Percentiles rank a stretch among this genome's conserved stretches.
These are phyloP conservation scores for Picea sitchensis DNA, from an alignment of 75 land plant species.

Conservation along the genomic window DNA sequence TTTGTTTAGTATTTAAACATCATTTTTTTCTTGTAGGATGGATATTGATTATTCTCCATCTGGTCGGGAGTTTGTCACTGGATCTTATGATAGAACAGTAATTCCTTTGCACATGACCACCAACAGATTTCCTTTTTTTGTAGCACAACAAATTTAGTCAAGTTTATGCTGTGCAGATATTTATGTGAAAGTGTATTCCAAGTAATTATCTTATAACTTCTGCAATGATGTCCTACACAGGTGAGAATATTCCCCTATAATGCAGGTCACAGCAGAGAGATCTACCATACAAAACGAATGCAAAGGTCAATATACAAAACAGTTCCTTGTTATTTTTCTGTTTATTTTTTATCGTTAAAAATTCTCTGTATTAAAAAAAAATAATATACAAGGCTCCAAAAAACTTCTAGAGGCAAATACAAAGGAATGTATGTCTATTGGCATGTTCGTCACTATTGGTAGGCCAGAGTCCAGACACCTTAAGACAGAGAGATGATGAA, in stretches of 20 bases:
- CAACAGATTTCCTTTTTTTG: background rate
- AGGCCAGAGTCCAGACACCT: too few relatives aligned
- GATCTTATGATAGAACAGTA: conserved; percentile 97
- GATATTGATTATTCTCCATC: conserved; percentile 93
- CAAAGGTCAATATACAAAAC: conserved; percentile 48
- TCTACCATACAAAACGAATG: conserved; percentile 96
- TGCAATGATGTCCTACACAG: conserved; percentile 29
- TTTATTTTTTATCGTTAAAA: too few relatives aligned
- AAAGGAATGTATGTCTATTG: too few relatives aligned
- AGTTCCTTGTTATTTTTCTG: too few relatives aligned
- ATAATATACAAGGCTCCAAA: too few relatives aligned
- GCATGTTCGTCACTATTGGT: too few relatives aligned
- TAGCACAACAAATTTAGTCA: background rate
- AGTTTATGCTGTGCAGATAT: background rate
- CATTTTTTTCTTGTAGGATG: conserved; percentile 47
- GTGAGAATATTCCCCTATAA: conserved; percentile 85
- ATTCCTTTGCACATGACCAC: conserved; percentile 14
- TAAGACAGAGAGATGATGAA: too few relatives aligned
- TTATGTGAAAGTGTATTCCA: background rate
- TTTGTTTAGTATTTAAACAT: background rate
- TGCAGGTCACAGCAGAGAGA: conserved; percentile 94
- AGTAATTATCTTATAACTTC: background rate
- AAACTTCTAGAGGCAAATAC: too few relatives aligned
- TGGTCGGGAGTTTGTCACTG: conserved; percentile 95
- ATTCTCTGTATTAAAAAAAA: too few relatives aligned